Percentiles rank a stretch among this genome's conserved stretches.
Conservation (phyloP, 805 yeast genomes). For the Zygotorulaspora florentina region DNA sequence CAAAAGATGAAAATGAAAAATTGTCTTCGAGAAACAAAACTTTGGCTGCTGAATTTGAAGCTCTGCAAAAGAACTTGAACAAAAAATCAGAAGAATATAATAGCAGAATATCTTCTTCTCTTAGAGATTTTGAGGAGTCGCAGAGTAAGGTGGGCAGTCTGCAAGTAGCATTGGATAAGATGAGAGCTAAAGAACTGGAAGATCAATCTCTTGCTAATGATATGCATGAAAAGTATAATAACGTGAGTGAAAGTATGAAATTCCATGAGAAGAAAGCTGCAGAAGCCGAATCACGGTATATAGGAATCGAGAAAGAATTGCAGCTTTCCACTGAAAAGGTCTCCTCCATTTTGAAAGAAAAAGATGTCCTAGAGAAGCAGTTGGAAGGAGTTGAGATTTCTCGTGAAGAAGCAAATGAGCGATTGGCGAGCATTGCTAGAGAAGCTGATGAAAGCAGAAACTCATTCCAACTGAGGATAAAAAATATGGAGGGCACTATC, state of each 20-base stretch:
- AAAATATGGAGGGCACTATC: conserved; percentile 1
- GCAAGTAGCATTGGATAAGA: conserved; percentile 26
- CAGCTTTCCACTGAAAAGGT: not conserved
- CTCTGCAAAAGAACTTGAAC: conserved; percentile 3
- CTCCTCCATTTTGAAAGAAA: not conserved
- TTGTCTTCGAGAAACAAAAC: conserved; percentile 9
- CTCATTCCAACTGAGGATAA: not conserved
- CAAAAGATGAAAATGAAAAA: conserved; percentile 10
- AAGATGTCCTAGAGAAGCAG: not conserved
- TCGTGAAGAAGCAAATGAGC: not conserved
- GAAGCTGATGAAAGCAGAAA: not conserved
- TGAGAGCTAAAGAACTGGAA: conserved; percentile 29
- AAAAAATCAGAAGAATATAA: conserved; percentile 1
- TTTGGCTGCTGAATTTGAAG: conserved; percentile 8
- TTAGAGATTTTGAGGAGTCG: conserved; percentile 3
- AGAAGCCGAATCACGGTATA: not conserved
- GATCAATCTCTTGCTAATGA: conserved; percentile 23
- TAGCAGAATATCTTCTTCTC: not conserved
- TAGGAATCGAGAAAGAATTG: not conserved
- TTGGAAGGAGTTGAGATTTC: not conserved
- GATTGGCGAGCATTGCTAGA: not conserved
- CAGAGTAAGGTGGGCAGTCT: conserved; percentile 22
- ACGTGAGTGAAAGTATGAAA: conserved; percentile 27
- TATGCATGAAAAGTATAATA: conserved; percentile 29
- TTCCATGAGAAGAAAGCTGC: not conserved